Percentiles rank a stretch among this genome's conserved stretches.
Evolutionary conservation across 352 stramenopile genomes (phyloP).

Genomic region (Halophytophthora polymorphica): DNA sequence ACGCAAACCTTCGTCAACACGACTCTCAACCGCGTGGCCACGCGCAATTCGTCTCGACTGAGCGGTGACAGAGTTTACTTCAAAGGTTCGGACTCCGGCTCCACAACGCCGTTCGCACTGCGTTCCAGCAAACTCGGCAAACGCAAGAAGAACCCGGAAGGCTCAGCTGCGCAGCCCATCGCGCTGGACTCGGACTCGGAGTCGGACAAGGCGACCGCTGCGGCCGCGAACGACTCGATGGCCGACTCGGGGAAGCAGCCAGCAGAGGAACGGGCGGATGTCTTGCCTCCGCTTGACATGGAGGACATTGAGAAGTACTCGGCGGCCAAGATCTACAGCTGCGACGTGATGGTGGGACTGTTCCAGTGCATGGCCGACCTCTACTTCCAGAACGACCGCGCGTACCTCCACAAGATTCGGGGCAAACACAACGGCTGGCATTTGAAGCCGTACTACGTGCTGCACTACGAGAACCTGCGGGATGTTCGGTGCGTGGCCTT

Average conservation of each 20-base stretch:
- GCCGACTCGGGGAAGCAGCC: constrained; percentile 4
- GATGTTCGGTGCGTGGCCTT: constrained; percentile 21
- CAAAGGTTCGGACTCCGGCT: constrained; percentile 1
- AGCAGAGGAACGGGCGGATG: constrained; percentile 11
- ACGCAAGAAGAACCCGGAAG: constrained; percentile 23
- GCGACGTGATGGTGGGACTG: constrained; percentile 39
- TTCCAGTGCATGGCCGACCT: constrained; percentile 36
- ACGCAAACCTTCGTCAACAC: constrained; percentile 2
- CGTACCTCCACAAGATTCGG: constrained; percentile 40
- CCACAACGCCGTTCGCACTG: constrained; percentile 4
- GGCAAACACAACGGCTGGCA: constrained; percentile 28
- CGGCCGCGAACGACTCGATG: constrained; percentile 8
- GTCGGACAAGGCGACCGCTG: constrained; percentile 11
- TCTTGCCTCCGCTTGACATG: constrained; percentile 18
- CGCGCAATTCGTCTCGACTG: constrained; percentile 16
- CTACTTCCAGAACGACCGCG: constrained; percentile 27
- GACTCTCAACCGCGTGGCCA: constrained; percentile 2
- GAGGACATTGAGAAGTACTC: constrained; percentile 17
- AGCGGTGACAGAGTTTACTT: constrained; percentile 2
- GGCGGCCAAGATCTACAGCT: constrained; percentile 18
- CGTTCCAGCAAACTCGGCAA: constrained; percentile 16
- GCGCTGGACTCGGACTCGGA: constrained; percentile 49
- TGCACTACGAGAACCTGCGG: constrained; percentile 11
- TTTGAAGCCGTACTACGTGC: constrained; percentile 23
- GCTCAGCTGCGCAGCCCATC: constrained; percentile 46